phyloP scores from a whole-genome alignment of 2,329 filamentous ascomycete species.

The Exophiala xenobiotica region DNA sequence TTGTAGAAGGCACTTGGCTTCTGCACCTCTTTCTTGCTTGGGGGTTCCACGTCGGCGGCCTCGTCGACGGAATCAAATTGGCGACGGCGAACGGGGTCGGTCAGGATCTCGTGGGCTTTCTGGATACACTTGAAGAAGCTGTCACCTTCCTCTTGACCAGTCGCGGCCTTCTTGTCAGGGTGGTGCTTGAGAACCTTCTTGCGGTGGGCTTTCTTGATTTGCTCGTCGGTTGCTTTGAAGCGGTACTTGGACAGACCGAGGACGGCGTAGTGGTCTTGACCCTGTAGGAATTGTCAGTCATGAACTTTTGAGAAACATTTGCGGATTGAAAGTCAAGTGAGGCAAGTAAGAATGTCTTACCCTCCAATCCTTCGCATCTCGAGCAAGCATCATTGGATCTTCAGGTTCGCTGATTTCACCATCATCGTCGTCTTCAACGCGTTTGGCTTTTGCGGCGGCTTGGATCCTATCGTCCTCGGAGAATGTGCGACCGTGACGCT shows the following conservation, averaged over 20 bases:
- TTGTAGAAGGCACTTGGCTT: slow-evolving; percentile 88
- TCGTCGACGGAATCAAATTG: slow-evolving; percentile 98
- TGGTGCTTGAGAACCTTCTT: slow-evolving; percentile 99
- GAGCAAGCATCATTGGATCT: slow-evolving; percentile 85
- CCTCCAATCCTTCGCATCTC: slow-evolving; percentile 99
- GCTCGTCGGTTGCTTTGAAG: slow-evolving; percentile 88
- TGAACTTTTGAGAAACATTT: no score
- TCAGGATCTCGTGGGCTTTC: slow-evolving; percentile 90
- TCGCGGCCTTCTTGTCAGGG: slow-evolving; percentile 96
- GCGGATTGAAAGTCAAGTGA: slow-evolving; percentile 1
- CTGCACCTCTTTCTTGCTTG: slow-evolving; percentile 82
- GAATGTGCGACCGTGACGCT: slow-evolving; percentile 94
- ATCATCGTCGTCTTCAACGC: slow-evolving; percentile 85
- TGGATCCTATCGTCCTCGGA: slow-evolving; percentile 98
- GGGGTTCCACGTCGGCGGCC: slow-evolving; percentile 85
- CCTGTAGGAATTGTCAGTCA: slow-evolving; percentile 48
- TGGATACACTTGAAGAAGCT: slow-evolving; percentile 99
- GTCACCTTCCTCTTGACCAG: slow-evolving; percentile 77
- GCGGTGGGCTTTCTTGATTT: slow-evolving; percentile 98
- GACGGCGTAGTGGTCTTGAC: slow-evolving; percentile 96
- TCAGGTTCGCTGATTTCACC: slow-evolving; percentile 92
- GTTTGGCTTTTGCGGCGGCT: slow-evolving; percentile 91
- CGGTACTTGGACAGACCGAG: slow-evolving; percentile 91
- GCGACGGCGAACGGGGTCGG: slow-evolving; percentile 85
- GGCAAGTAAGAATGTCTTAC: slow-evolving; percentile 52